A percentile compares a stretch with the other conserved stretches of the same genome.
phyloP scores from a whole-genome alignment of 2,329 filamentous ascomycete species.

The Aspergillaceae sp. region DNA sequence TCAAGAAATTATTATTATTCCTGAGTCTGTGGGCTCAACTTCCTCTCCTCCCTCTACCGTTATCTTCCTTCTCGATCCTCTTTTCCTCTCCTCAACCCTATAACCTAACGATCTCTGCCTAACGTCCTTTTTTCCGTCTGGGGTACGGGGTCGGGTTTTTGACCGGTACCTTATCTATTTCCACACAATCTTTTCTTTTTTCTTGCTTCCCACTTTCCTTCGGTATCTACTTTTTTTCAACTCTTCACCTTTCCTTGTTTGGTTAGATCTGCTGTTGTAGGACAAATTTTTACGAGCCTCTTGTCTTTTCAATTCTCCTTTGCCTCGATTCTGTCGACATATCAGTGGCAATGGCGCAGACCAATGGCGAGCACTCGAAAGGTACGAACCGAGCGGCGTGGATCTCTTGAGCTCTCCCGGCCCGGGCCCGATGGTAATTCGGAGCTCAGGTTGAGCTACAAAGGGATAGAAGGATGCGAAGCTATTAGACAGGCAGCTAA shows the following conservation, averaged over 20 bases:
- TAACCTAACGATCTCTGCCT: no score
- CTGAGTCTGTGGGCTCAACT: slow-evolving; percentile 9
- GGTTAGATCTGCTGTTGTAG: slow-evolving; percentile 5
- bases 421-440: neutral
- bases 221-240: slow-evolving; percentile 10
- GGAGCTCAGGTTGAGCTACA: no score
- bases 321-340: slow-evolving; percentile 4
- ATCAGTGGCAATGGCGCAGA: slow-evolving; percentile 29
- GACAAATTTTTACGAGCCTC: neutral
- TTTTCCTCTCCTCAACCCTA: slow-evolving; percentile 9
- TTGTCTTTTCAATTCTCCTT: slow-evolving; percentile 7
- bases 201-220: slow-evolving; percentile 11
- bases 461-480: neutral
- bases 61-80: slow-evolving; percentile 7
- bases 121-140: slow-evolving; percentile 14
- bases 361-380: slow-evolving; percentile 35
- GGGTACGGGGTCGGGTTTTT: slow-evolving; percentile 29
- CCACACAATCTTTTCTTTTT: slow-evolving; percentile 19
- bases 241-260: slow-evolving; percentile 5
- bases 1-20: no score
- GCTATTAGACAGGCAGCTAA: slow-evolving; percentile 11
- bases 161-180: slow-evolving; percentile 24
- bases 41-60: slow-evolving; percentile 11
- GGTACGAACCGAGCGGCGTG: slow-evolving; percentile 15
- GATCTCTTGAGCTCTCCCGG: neutral